phyloP scores from a whole-genome alignment of 2,329 filamentous ascomycete genomes.

The Alternaria sp. region DNA sequence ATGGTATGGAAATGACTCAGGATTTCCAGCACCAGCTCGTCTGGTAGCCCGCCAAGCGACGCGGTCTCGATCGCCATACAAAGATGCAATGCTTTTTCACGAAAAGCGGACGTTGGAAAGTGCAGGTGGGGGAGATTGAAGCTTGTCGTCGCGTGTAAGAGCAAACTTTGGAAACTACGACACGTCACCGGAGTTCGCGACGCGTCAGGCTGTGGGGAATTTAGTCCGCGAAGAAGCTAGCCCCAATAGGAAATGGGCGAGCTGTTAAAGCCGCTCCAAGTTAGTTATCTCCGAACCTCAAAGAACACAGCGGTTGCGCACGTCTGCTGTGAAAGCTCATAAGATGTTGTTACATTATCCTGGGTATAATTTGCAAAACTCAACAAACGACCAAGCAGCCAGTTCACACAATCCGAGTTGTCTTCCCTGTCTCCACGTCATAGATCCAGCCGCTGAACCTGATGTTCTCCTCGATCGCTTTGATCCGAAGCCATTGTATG shows the following conservation, averaged over 20 bases:
- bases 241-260: not conserved
- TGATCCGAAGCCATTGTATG: conserved; percentile 67
- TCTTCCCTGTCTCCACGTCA: conserved; percentile 76
- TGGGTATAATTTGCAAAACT: conserved; percentile 14
- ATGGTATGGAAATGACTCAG: conserved; percentile 20
- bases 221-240: not conserved
- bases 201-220: not conserved
- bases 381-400: not conserved
- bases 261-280: not conserved
- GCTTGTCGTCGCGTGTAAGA: not conserved
- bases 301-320: not conserved
- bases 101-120: not conserved
- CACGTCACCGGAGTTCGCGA: not conserved
- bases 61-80: not conserved
- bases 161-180: not conserved
- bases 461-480: conserved; percentile 67
- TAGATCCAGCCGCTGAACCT: conserved; percentile 78
- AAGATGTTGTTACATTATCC: conserved; percentile 10
- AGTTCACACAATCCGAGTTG: conserved; percentile 56
- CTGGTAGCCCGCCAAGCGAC: conserved; percentile 24
- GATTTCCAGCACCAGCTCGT: conserved; percentile 36
- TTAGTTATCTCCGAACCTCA: not conserved
- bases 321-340: not conserved
- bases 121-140: not conserved
- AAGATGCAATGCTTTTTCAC: too few species aligned